A percentile compares a stretch with the other conserved stretches of the same genome.
Conservation (phyloP, 768 basidiomycete genomes). For the Lactarius sanguifluus region DNA sequence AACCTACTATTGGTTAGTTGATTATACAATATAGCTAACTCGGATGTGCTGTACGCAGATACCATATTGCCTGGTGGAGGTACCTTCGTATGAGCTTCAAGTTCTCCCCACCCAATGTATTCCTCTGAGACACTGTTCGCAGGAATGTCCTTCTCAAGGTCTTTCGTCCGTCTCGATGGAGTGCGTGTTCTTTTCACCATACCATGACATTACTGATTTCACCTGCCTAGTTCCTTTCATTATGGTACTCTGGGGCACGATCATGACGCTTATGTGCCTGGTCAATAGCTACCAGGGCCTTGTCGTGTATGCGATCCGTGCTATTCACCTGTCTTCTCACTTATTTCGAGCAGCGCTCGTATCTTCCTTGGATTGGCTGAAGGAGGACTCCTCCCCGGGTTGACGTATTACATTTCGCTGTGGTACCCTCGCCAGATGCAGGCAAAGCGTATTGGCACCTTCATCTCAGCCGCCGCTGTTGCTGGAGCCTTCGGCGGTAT, state of each 20-base stretch:
- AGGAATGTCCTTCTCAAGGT: slow-evolving; percentile 44
- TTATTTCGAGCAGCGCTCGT: slow-evolving; percentile 35
- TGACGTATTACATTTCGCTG: slow-evolving; percentile 49
- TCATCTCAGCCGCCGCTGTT: slow-evolving; percentile 61
- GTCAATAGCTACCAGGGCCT: slow-evolving; percentile 38
- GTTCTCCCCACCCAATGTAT: not conserved
- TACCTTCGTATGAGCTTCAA: slow-evolving; percentile 38
- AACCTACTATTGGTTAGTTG: slow-evolving; percentile 2
- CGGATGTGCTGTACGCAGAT: slow-evolving; percentile 31
- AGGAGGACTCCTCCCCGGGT: slow-evolving; percentile 43
- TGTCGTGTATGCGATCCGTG: slow-evolving; percentile 35
- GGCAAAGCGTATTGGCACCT: slow-evolving; percentile 57
- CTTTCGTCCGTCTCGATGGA: slow-evolving; percentile 39
- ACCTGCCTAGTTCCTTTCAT: slow-evolving; percentile 39
- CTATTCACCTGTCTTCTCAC: not conserved
- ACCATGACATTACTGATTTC: not conserved
- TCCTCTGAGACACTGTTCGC: not conserved
- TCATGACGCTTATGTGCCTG: slow-evolving; percentile 43
- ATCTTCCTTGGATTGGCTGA: slow-evolving; percentile 49
- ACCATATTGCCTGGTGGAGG: slow-evolving; percentile 42
- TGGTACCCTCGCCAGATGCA: slow-evolving; percentile 64
- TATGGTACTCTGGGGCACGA: slow-evolving; percentile 42
- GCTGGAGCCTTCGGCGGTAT: slow-evolving; percentile 53
- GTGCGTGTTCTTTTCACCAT: slow-evolving; percentile 30
- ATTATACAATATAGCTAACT: not conserved